phyloP scores from a whole-genome alignment of 768 basidiomycete species.

The Nidularia sp. region DNA sequence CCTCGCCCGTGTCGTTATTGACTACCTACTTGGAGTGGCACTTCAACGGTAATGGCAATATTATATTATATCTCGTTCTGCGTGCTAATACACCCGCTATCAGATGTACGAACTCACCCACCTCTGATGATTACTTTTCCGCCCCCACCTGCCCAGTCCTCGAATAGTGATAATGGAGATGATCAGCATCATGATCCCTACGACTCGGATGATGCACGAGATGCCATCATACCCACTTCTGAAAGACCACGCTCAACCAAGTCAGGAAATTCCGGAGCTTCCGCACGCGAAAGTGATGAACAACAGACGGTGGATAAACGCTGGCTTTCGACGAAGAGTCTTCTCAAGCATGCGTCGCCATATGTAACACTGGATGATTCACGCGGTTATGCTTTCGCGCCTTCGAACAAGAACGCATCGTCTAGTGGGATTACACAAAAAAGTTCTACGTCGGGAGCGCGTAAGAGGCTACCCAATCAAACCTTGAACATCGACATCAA shows the following conservation, averaged over 20 bases:
- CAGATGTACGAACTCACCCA: slow-evolving; percentile 66
- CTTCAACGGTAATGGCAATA: slow-evolving; percentile 46
- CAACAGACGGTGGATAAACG: slow-evolving; percentile 20
- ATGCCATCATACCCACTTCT: slow-evolving; percentile 26
- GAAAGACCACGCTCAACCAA: slow-evolving; percentile 15
- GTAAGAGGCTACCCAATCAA: slow-evolving; percentile 44
- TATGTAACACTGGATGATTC: slow-evolving; percentile 46
- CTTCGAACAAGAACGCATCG: slow-evolving; percentile 17
- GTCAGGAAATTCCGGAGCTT: slow-evolving; percentile 12
- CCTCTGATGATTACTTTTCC: slow-evolving; percentile 61
- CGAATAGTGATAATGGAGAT: slow-evolving; percentile 7
- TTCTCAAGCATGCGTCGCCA: slow-evolving; percentile 34
- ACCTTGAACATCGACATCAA: slow-evolving; percentile 52
- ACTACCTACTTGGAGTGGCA: slow-evolving; percentile 52
- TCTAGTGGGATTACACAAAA: not conserved
- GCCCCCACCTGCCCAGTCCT: slow-evolving; percentile 21
- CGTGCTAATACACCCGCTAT: not conserved
- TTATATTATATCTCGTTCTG: slow-evolving; percentile 1
- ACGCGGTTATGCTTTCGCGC: slow-evolving; percentile 37
- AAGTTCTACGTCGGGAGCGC: not conserved
- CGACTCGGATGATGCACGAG: slow-evolving; percentile 26
- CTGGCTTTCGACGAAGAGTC: slow-evolving; percentile 28
- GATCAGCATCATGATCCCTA: slow-evolving; percentile 2
- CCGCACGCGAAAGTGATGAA: slow-evolving; percentile 6
- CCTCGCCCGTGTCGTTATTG: slow-evolving; percentile 58